A percentile compares a stretch with the other conserved stretches of the same genome.
phyloP scores from a whole-genome alignment of 2,329 filamentous ascomycete genomes.

The Colletotrichum echinochloae region DNA sequence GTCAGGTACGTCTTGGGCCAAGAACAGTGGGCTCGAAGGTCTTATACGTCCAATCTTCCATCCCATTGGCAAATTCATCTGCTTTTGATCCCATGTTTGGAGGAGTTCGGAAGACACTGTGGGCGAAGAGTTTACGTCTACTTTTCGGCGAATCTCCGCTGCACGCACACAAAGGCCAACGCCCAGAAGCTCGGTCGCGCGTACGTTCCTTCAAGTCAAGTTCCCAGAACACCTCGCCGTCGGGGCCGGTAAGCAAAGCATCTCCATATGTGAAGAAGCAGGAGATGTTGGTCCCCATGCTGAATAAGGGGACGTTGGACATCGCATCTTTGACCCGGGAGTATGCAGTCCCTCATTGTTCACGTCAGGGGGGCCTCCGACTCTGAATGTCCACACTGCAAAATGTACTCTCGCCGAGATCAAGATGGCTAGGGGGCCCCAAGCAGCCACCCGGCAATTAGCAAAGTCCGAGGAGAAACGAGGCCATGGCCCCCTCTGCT shows the following conservation, averaged over 20 bases:
- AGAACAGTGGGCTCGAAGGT: background rate
- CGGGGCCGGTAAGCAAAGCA: too few species aligned
- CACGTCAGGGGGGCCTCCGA: background rate
- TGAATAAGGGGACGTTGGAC: background rate
- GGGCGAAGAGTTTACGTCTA: background rate
- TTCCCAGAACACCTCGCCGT: background rate
- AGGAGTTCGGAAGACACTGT: background rate
- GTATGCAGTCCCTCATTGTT: background rate
- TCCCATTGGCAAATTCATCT: background rate
- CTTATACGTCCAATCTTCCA: background rate
- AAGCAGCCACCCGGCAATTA: background rate
- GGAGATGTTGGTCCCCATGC: background rate
- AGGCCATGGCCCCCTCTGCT: background rate
- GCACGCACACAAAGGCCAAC: background rate
- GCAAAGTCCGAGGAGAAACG: background rate
- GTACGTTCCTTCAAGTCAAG: background rate
- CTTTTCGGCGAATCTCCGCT: background rate
- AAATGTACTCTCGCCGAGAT: background rate
- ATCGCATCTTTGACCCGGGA: background rate
- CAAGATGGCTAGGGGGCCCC: background rate
- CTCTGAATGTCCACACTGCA: background rate
- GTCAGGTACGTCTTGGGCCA: constrained; percentile 7
- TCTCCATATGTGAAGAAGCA: background rate
- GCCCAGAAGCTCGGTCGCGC: background rate
- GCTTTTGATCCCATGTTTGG: background rate